Base-by-base conservation (phyloP, 106 monocot genomes). In the Dendrobium officinale region DNA sequence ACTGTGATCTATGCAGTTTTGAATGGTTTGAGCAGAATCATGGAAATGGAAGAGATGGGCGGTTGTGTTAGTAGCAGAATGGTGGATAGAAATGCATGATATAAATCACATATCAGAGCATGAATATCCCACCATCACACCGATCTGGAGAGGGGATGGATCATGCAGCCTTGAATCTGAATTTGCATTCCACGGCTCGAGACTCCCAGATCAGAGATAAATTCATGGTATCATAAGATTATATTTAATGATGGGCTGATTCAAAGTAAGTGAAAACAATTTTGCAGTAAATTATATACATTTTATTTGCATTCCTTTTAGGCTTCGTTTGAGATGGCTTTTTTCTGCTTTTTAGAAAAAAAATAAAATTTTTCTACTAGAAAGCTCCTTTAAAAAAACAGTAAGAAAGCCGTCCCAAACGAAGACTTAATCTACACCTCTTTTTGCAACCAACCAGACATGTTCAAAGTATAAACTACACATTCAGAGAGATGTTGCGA, bases 1-100 rank as follows among this genome's bases (percentile, higher is more conserved):
- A 17, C 55, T 37, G 75, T 79, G 49, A 74, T 87, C 7, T 72
- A 58, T 41, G 72, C 22, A 26, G 42, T 83, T 22, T 75, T 82
- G 56, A 61, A 78, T 40, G 70, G 45, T 55, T 58, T 85, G 47
- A 68, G 75, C 55, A 83, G 79, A 78, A 15, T 51, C 8, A 49
- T 82, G 47, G 45, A 82, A 10, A 58, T 77, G 59, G 79, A 82
- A 74, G 74, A 74, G 18, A 20, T 18, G 27, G n/a, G 7, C 4
- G 70, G 37, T 70, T 70, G 70, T 37, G 70, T 4, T 18, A 37
- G 24, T 37, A 70, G 70, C n/a, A 33, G 33, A 70, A 33, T 15
- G 16, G 15, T 70, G 70, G 15, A 15, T 4, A 70, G 16, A 70
- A 70, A 70, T 70, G 20, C 70, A 70, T 70, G 70, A 33, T 22